phyloP scores from a whole-genome alignment of 2,329 filamentous ascomycete genomes.

The Scytalidium lignicola region DNA sequence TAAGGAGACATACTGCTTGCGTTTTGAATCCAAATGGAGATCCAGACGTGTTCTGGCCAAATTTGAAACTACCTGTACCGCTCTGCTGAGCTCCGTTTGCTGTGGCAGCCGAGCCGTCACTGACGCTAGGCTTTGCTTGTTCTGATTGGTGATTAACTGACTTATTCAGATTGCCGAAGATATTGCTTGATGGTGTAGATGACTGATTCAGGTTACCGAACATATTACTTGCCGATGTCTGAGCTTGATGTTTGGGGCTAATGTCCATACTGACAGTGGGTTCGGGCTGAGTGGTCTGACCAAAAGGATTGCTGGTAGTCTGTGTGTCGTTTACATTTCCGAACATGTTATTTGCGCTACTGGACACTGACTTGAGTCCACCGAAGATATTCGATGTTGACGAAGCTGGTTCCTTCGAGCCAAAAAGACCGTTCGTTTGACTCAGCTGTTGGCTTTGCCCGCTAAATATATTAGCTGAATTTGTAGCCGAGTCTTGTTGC shows the following conservation, averaged over 20 bases:
- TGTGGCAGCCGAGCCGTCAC: not conserved
- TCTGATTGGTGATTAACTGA: constrained; percentile 11
- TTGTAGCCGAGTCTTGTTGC: constrained; percentile 4
- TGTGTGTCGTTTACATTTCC: not conserved
- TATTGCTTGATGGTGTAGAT: not conserved
- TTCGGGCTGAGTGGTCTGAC: not conserved
- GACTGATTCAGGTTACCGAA: constrained; percentile 5
- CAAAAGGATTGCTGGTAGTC: not conserved
- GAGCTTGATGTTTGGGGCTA: not conserved
- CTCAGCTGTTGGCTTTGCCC: not conserved
- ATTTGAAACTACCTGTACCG: not conserved
- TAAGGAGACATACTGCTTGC: not conserved
- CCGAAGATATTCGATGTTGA: not conserved
- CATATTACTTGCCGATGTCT: constrained; percentile 2
- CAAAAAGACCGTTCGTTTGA: constrained; percentile 8
- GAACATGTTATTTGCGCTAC: not conserved
- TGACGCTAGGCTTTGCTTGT: constrained; percentile 10
- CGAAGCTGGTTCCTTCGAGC: not conserved
- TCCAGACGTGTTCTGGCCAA: not conserved
- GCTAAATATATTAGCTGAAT: not conserved
- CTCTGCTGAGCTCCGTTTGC: not conserved
- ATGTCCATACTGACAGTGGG: not conserved
- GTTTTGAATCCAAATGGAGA: not conserved
- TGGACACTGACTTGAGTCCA: not conserved
- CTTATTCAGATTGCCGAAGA: constrained; percentile 17